Base-by-base conservation (phyloP, 148 eudicot genomes). In the Nyssa sinensis region DNA sequence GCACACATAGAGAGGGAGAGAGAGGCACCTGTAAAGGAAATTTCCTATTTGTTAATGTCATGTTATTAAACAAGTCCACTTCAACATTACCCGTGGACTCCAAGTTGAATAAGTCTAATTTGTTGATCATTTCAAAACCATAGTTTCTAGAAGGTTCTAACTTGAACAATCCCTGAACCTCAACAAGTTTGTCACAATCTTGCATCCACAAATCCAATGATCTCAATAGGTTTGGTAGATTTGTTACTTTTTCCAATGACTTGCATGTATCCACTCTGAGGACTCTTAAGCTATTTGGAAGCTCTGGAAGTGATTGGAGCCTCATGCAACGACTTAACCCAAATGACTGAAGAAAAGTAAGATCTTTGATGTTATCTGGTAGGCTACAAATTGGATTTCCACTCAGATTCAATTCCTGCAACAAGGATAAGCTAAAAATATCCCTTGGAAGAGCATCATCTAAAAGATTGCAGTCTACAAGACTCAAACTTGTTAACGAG, bases 1-100 rank as follows among this genome's bases (percentile, higher is more conserved):
- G 16, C 2, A 13, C 1, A 16, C 8, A n/a, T n/a, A n/a, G n/a
- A n/a, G n/a, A n/a, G n/a, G n/a, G n/a, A n/a, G n/a, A n/a, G n/a
- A n/a, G n/a, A 62, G 39, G 67, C 35, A 73, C 75, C 75, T 73
- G 75, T n/a, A 73, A 5, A 12, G 66, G 75, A 62, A 34, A 14
- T 25, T 34, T 61, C 75, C 29, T 62, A 16, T 33, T 27, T 24
- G 57, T 19, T 24, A 24, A 11, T 12, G 75, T 47, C 68, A 73
- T 33, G 55, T 62, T 58, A 41, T 73, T 73, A 28, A 53, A 37
- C 11, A 73, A 41, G 39, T 35, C 57, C 27, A 73, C 29, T 49
- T 73, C 76, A 47, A 62, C 30, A 1, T 62, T 32, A 24, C 31
- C 60, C 10, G 7, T 5, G 41, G 37, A 73, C 19, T 41, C 76